phyloP scores from a whole-genome alignment of 805 yeast species.

The Starmerella powellii region DNA sequence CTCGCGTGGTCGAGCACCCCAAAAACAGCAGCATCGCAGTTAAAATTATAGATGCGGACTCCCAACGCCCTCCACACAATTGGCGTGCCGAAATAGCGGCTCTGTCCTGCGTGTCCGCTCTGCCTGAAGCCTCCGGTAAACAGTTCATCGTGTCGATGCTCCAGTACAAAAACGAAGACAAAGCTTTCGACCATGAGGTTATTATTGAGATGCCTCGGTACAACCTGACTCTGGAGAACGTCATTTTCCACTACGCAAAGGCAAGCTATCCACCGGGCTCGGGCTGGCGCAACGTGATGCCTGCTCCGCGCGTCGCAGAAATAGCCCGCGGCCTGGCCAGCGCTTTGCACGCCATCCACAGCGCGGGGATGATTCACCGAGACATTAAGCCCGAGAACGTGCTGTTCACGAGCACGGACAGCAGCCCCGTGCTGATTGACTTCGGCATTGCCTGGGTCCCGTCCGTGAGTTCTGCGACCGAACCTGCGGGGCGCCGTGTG shows the following conservation, averaged over 20 bases:
- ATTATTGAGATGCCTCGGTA: conserved; percentile 35
- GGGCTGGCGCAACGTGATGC: conserved; percentile 31
- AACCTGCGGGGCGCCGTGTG: conserved; percentile 28
- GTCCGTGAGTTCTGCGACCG: conserved; percentile 5
- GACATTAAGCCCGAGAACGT: conserved; percentile 62
- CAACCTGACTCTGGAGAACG: conserved; percentile 29
- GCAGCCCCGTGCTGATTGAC: conserved; percentile 39
- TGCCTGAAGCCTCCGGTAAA: conserved; percentile 24
- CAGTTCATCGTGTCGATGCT: conserved; percentile 22
- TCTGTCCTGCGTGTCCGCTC: no score
- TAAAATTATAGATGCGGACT: conserved; percentile 40
- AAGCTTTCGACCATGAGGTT: conserved; percentile 19
- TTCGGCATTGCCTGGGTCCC: conserved; percentile 51
- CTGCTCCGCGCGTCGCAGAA: conserved; percentile 28
- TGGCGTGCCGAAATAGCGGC: conserved; percentile 36
- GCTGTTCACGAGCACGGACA: conserved; percentile 37
- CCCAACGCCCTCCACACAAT: conserved; percentile 43
- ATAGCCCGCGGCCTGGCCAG: conserved; percentile 18
- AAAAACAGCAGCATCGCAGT: conserved; percentile 32
- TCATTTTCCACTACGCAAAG: conserved; percentile 30
- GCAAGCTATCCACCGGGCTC: conserved; percentile 27
- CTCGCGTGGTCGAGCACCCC: conserved; percentile 29
- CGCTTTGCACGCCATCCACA: conserved; percentile 23
- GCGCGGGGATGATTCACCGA: conserved; percentile 30
- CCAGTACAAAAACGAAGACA: conserved; percentile 19